Evolutionary conservation across 1,139 yeast species (phyloP), one percentile per base, ranked within the genome.

Genomic region (Geotrichum fermentans): DNA sequence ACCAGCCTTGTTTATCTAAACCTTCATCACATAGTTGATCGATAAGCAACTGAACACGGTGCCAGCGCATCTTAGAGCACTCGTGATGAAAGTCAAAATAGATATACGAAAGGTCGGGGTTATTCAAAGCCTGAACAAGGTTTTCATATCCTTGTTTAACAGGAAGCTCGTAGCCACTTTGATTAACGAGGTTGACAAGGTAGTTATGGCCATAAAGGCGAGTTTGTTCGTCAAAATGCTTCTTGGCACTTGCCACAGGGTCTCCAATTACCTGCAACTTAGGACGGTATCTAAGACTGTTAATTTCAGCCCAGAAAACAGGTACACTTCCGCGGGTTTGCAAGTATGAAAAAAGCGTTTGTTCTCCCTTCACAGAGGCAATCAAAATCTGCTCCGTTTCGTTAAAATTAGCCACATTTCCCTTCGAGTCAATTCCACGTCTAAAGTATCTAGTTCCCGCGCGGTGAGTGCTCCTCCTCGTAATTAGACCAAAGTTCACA

Each of bases 1-100:
- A 68, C 70, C 80, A 88, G 61, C 83, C 85, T 53, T 75, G 73
- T 51, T 77, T 73, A 32, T 80, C 76, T 53, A 84, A 74, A 1
- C 95, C 96, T 56, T 79, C 65, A 22, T 75, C 72, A 21, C 70
- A 65, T 57, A 94, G 73, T 56, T 77, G 79, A 48, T 88, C 87
- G 52, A 92, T 72, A 57, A 94, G 74, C 52, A 88, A 68, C 62
- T 82, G 80, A 39, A 90, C 96, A 51, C 95, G 77, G 65, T 90
- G 83, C 95, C 96, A 92, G 65, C 85, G 80, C 96, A 92, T 87
- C 52, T 83, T 83, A 59, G 92, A 79, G 73, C 98, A 92, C 69
- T 92, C 98, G 67, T 89, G 97, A 66, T 92, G 98, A 77, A 92
- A 92, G 68, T 94, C 99, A 70, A 92, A 94, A 71, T 92, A 92